Base-by-base conservation (phyloP, 257 asterid genomes). In the Catharanthus roseus region DNA sequence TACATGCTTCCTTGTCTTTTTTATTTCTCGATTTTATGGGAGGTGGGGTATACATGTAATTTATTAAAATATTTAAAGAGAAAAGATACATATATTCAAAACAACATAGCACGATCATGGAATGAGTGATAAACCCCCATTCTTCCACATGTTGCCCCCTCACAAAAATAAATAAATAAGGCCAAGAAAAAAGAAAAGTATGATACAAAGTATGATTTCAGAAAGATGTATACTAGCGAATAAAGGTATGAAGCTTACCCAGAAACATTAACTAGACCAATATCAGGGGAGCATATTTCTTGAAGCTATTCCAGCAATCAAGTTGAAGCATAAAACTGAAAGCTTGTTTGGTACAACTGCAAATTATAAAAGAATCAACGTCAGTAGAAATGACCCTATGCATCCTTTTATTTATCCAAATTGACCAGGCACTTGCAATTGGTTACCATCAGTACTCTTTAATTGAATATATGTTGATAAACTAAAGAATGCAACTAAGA, bases 331-430 rank as follows among this genome's bases (percentile, higher is more conserved):
- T 75, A 72, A 93, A 54, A 89, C 91, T 12, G 97, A 89, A 38
- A 44, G 77, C 80, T 79, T 89, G 68, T 90, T 90, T 23, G 96
- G 96, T 73, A 90, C 96, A 80, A 86, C 97, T 89, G 89, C 80
- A 73, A 78, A 61, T 55, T 72, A 62, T 49, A n/a, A 18, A 60
- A 58, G 65, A 33, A 19, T 31, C 8, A 39, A 45, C 19, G 15
- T 34, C 63, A 26, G 38, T 24, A 18, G 19, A 21, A 21, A 51
- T 23, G 58, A 51, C 26, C 58, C n/a, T 21, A 6, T 21, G 1
- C 58, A 21, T 3, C 29, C 29, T 51, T n/a, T 51, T 51, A 6
- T 16, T 49, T 51, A 21, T 6, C 58, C 58, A 51, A 56, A 56
- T 13, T 13, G 6, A 11, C 63, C 63, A 15, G 21, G 4, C 31